Evolutionary conservation across 176 grass and related monocot genomes (phyloP), one percentile per base, ranked within the genome.

Genomic region (Aegilops bicornis): DNA sequence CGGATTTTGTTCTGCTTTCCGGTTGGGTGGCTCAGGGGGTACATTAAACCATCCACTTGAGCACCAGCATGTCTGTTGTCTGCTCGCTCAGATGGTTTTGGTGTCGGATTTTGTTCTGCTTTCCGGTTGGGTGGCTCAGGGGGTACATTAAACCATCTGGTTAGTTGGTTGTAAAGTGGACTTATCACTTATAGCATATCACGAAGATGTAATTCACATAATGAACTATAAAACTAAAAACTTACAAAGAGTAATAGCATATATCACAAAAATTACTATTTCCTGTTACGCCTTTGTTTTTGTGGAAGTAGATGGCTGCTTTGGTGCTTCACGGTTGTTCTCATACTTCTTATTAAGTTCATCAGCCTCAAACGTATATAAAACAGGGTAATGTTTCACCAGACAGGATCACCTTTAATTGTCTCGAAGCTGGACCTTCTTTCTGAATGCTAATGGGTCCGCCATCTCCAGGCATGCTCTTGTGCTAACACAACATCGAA

Each of bases 341-440:
- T 90, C 85, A 58, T 90, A 90, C 32, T 87, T 89, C 43, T 76
- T 87, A 81, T 93, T 93, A 62, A 95, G 88, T 47, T 80, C 71
- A 66, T 66, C 27, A 27, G 74, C 91, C 40, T 86, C 72, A 80
- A 76, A 30, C 27, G 85, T 93, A 77, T 84, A 85, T 64, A 93
- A 93, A 82, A 93, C 93, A 95, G 48, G 76, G 70, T 36, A 86
- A 87, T 82, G 62, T 74, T 88, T 91, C 86, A 86, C 64, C 73
- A 52, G 31, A 78, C 29, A 37, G 64, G 83, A 25, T 45, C 39
- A 59, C 50, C 66, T 86, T 71, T 50, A 86, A 10, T 29, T 77
- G 64, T 17, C 63, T 90, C 6, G 17, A 82, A 90, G 30, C 56
- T 88, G 71, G 54, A 84, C 67, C 47, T 71, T 82, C 66, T 71